Conservation (phyloP, 495 filamentous ascomycete genomes). For the Tuber melanosporum region DNA sequence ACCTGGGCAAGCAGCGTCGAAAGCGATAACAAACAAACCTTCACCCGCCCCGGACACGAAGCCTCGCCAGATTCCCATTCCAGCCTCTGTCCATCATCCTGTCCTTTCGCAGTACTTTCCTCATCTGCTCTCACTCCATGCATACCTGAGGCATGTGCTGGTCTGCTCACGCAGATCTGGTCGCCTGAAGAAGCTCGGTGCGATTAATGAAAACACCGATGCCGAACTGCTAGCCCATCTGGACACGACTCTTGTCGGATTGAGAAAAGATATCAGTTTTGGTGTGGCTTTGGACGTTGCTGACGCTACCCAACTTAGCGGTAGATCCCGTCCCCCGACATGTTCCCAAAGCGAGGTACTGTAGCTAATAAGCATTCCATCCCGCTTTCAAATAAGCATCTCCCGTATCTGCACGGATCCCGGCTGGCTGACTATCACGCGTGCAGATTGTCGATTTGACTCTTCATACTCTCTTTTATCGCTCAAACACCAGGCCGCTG, state of each 20-base stretch:
- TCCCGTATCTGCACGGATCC: not conserved
- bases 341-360: slow-evolving; percentile 30
- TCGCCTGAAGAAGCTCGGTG: slow-evolving; percentile 46
- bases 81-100: slow-evolving; percentile 50
- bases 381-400: not conserved
- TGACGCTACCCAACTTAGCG: slow-evolving; percentile 41
- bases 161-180: slow-evolving; percentile 50
- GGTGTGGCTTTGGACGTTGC: slow-evolving; percentile 47
- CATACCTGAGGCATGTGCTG: slow-evolving; percentile 58
- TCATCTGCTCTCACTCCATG: slow-evolving; percentile 59
- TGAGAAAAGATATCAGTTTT: slow-evolving; percentile 42
- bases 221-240: slow-evolving; percentile 25
- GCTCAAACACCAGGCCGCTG: slow-evolving; percentile 39
- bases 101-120: slow-evolving; percentile 71
- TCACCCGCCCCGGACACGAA: slow-evolving; percentile 5
- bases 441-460: slow-evolving; percentile 75
- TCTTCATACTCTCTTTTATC: slow-evolving; percentile 67
- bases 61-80: slow-evolving; percentile 16
- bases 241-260: slow-evolving; percentile 34
- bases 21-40: not conserved
- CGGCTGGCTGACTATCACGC: slow-evolving; percentile 20
- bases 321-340: slow-evolving; percentile 12
- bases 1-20: slow-evolving; percentile 19
- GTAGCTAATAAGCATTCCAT: slow-evolving; percentile 4
- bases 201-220: slow-evolving; percentile 23